Conservation (phyloP, 192 early-diverging fungal species). For the Backusella mclennaniae region DNA sequence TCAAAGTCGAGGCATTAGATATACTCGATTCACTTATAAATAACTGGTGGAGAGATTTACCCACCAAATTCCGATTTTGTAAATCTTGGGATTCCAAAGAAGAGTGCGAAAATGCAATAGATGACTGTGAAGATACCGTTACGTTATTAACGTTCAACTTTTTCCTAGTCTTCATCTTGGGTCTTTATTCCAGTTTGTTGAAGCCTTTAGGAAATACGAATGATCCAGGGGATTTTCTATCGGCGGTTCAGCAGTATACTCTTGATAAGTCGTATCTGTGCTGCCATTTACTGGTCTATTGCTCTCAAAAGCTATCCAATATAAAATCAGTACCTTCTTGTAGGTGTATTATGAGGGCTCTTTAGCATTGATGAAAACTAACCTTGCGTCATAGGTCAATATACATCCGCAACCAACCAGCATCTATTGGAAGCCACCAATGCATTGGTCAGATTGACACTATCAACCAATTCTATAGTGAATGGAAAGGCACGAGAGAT, state of each 20-base stretch:
- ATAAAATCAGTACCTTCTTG: background rate
- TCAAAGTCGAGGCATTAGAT: background rate
- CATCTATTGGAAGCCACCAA: background rate
- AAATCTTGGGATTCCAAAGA: background rate
- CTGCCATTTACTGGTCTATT: background rate
- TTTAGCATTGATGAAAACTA: background rate
- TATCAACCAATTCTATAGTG: background rate
- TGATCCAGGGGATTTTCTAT: background rate
- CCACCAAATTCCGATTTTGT: background rate
- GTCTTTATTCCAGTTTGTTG: background rate
- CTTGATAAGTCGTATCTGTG: background rate
- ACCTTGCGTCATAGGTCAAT: background rate
- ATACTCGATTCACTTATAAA: background rate
- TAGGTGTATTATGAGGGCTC: background rate
- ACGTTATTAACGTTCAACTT: background rate
- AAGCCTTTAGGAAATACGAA: background rate
- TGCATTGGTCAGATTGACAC: background rate
- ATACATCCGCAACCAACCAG: background rate
- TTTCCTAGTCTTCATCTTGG: background rate
- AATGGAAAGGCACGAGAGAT: background rate
- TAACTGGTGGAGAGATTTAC: background rate
- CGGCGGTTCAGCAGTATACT: background rate
- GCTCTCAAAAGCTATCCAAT: background rate
- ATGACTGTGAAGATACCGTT: background rate
- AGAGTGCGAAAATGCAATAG: background rate